Base-by-base conservation (phyloP, 768 basidiomycete species). In the Kwoniella bestiolae region DNA sequence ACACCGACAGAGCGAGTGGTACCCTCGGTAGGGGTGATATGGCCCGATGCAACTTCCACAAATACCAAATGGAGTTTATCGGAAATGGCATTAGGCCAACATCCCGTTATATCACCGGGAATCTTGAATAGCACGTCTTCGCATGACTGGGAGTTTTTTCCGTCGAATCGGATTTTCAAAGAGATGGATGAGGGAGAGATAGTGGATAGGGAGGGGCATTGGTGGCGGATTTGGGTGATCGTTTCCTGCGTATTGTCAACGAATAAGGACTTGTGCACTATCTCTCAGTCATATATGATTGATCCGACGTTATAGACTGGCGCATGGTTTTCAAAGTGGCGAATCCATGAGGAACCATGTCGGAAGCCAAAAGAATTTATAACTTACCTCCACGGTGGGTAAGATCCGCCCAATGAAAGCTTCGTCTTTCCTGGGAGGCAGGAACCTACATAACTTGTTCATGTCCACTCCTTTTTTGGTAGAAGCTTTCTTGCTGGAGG, bases 161-260 rank as follows among this genome's bases (percentile, higher is more conserved):
- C 60, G 41, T 72, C 70, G 51, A 56, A 65, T 25, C 50, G 55
- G 18, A 72, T 23, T 0, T 38, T 35, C 5, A 72, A 56, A n/a
- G 55, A 41, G 18, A 72, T 58, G 1, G 61, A 28, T 7, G 23
- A n/a, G 3, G 51, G 5, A 1, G 51, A 49, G 28, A 67, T 25
- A 18, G 1, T 1, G 3, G 50, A 38, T 9, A 72, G 44, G 9
- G 70, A 66, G 14, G 67, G 67, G 45, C 70, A 72, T 56, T 68
- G 58, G 3, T 8, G 9, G 34, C 60, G 46, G 35, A 65, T 47
- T 5, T 65, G 26, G 5, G 26, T 41, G 61, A 72, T 66, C 23
- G 64, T 72, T 9, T 31, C 67, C 70, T 72, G 46, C 4, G 44
- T n/a, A n/a, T n/a, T n/a, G n/a, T n/a, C n/a, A n/a, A n/a, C n/a